Percentiles rank a stretch among this genome's conserved stretches.
Conservation (phyloP, 352 stramenopile species). For the Phytophthora brassicae region DNA sequence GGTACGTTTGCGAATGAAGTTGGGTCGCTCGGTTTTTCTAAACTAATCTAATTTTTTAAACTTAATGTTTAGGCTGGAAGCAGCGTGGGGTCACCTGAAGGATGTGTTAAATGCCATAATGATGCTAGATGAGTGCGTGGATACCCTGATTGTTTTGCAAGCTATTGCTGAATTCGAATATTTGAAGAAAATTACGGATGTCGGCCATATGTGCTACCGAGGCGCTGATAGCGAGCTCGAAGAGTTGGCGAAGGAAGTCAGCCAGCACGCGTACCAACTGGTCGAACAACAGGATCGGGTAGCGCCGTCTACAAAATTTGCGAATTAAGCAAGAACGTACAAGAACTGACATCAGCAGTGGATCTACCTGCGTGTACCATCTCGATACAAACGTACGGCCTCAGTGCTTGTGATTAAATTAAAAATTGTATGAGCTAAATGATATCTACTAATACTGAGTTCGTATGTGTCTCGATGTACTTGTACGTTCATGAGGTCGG, state of each 20-base stretch:
- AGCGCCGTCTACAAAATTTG: not conserved
- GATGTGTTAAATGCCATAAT: not conserved
- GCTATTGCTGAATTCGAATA: constrained; percentile 7
- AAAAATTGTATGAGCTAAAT: not conserved
- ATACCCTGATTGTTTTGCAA: not conserved
- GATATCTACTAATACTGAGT: not conserved
- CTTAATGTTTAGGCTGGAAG: not conserved
- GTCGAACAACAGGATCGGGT: constrained; percentile 2
- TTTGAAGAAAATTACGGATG: not conserved
- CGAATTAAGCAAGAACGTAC: not conserved
- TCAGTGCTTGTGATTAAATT: not conserved
- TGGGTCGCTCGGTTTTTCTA: not conserved
- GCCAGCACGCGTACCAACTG: constrained; percentile 1
- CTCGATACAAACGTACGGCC: constrained; percentile 2
- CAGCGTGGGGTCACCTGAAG: not conserved
- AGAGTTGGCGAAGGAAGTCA: constrained; percentile 4
- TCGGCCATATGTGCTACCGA: not conserved
- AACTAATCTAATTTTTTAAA: not conserved
- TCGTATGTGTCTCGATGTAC: not conserved
- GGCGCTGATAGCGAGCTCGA: not conserved
- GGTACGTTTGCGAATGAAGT: not conserved
- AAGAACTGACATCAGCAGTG: not conserved
- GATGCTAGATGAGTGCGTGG: not conserved
- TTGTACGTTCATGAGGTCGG: constrained; percentile 5
- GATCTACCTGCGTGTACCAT: not conserved